Base-by-base conservation (phyloP, 78 protist species). In the Dictyostelium capitatum region DNA sequence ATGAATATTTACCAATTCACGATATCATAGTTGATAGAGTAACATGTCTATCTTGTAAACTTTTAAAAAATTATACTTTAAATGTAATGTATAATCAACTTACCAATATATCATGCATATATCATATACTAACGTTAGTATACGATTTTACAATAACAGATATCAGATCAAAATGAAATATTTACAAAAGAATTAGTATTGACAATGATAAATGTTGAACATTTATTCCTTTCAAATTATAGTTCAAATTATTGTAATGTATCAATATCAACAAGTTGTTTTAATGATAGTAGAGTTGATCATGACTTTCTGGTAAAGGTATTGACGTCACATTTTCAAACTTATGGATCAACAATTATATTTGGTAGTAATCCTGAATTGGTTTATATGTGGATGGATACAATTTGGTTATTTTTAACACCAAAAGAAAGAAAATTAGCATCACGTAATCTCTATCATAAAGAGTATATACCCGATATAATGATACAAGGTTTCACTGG, bases 281-380 rank as follows among this genome's bases (percentile, higher is more conserved):
- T 85, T 59, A 75, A 41, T 65, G 92, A 85, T 20, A 11, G 30
- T 30, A 50, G 37, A 28, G 32, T 73, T 6, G 92, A 85, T 56
- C 47, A 15, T 19, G 92, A 85, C 37, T 75, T 85, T 59, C 20
- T 85, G 43, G 43, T 85, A 47, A 73, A 83, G 28, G 92, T 53
- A 14, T 73, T 85, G 25, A 74, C 92, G n/a, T 85, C 92, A 59
- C 92, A 85, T 75, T 30, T 85, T 20, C 70, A 57, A 37, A 85
- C 92, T 2, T 46, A 56, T 72, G 92, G 92, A 30, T 74, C 92
- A 19, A 85, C 92, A 12, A 70, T 85, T 85, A 72, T 85, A 23
- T 14, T 75, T 30, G 92, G 92, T 65, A 85, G 83, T 48, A 53
- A 75, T 17, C 41, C 62, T 6, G 79, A 51, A 1, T 23, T 25